These are phyloP conservation scores for Ogataea neopini DNA, from an alignment of 805 yeast genomes.

Conservation along the genomic window DNA sequence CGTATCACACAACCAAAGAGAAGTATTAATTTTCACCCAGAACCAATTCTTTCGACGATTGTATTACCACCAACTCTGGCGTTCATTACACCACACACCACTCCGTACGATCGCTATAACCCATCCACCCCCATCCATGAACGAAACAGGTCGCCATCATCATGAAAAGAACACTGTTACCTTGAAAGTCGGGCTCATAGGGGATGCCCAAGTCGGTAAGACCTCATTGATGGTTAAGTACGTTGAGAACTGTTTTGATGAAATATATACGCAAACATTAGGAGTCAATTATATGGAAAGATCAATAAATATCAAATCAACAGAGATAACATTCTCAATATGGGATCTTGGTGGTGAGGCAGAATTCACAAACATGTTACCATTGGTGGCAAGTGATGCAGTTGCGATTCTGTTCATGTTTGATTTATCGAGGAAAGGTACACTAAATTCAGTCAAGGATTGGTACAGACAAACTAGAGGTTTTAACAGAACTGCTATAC, in stretches of 20 bases:
- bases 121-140: too few species aligned
- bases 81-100: neutral
- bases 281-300: slow-evolving; percentile 97
- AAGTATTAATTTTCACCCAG: too few species aligned
- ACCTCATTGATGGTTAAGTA: slow-evolving; percentile 96
- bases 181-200: slow-evolving; percentile 86
- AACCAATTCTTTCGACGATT: too few species aligned
- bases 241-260: slow-evolving; percentile 92
- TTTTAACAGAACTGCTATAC: slow-evolving; percentile 86
- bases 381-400: slow-evolving; percentile 88
- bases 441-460: slow-evolving; percentile 84
- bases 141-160: neutral
- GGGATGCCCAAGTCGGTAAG: slow-evolving; percentile 95
- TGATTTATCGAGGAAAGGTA: slow-evolving; percentile 83
- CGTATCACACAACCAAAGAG: too few species aligned
- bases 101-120: neutral
- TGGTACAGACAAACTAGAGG: slow-evolving; percentile 95
- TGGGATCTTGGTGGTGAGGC: slow-evolving; percentile 98
- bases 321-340: slow-evolving; percentile 85
- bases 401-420: slow-evolving; percentile 88
- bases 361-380: slow-evolving; percentile 94
- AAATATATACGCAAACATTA: slow-evolving; percentile 87
- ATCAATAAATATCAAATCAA: slow-evolving; percentile 76
- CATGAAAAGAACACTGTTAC: slow-evolving; percentile 48
- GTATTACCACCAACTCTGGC: too few species aligned